Conservation (phyloP, 202 grass and related monocot genomes). For the Setaria italica region DNA sequence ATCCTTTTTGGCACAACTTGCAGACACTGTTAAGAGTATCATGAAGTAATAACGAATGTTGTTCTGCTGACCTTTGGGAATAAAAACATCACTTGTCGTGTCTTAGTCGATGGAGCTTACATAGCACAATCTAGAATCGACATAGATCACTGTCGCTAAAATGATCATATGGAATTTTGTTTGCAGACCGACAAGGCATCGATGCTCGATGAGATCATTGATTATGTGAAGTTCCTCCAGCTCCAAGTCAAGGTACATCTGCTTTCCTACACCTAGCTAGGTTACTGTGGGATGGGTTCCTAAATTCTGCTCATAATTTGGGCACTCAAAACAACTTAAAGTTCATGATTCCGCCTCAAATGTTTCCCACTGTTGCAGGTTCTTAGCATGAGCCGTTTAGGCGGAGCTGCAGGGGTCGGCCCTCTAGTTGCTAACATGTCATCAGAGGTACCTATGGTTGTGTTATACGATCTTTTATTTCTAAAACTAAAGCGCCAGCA, state of each 20-base stretch:
- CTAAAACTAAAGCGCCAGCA: conserved; percentile 25
- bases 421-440: conserved; percentile 76
- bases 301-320: conserved; percentile 8
- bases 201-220: conserved; percentile 99
- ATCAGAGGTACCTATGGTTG: conserved; percentile 67
- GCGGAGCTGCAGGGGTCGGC: conserved; percentile 74
- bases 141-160: conserved; percentile 36
- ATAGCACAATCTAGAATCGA: conserved; percentile 23
- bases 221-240: conserved; percentile 99
- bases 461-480: conserved; percentile 29
- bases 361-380: conserved; percentile 58
- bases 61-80: conserved; percentile 34
- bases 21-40: conserved; percentile 32
- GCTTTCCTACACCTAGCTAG: conserved; percentile 30
- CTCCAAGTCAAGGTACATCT: conserved; percentile 91
- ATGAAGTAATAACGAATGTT: conserved; percentile 37
- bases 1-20: conserved; percentile 37
- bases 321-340: conserved; percentile 2
- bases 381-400: conserved; percentile 95
- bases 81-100: conserved; percentile 37
- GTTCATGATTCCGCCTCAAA: conserved; percentile 3
- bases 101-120: conserved; percentile 36
- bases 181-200: conserved; percentile 97
- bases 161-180: conserved; percentile 57
- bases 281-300: conserved; percentile 15